These are phyloP conservation scores for Cryptosporidium xiaoi DNA, from an alignment of 169 alveolate species.

Conservation along the genomic window DNA sequence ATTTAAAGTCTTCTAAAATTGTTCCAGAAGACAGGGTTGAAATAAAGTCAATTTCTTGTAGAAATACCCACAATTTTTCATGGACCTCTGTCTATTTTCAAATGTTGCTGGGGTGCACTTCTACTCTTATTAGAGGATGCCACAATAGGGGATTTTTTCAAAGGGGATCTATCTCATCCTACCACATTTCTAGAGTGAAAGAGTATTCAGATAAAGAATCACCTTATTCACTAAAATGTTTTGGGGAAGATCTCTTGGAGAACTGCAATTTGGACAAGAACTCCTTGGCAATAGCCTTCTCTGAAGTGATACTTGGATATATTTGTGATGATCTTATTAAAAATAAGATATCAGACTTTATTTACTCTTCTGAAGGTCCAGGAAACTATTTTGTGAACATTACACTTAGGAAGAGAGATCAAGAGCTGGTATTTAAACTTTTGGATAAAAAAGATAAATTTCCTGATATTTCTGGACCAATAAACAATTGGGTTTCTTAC, in stretches of 20 bases:
- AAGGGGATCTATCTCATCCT: slow-evolving; percentile 27
- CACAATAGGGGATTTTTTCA: slow-evolving; percentile 32
- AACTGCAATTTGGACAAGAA: neutral
- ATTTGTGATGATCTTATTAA: slow-evolving; percentile 4
- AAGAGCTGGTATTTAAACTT: slow-evolving; percentile 5
- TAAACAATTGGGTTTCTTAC: slow-evolving; percentile 16
- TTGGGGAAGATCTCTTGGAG: neutral
- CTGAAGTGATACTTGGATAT: slow-evolving; percentile 14
- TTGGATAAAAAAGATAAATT: slow-evolving; percentile 6
- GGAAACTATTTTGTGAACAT: slow-evolving; percentile 22
- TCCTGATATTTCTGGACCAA: slow-evolving; percentile 64
- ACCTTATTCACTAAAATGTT: neutral
- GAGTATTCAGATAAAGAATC: slow-evolving; percentile 37
- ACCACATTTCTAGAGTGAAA: slow-evolving; percentile 15
- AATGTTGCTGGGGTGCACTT: slow-evolving; percentile 55
- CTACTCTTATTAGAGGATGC: slow-evolving; percentile 24
- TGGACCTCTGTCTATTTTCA: slow-evolving; percentile 59
- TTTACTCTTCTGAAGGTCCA: neutral
- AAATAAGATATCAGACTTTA: neutral
- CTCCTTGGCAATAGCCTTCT: slow-evolving; percentile 33
- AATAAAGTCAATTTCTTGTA: slow-evolving; percentile 39
- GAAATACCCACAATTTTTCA: slow-evolving; percentile 39
- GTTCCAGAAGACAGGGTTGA: slow-evolving; percentile 41
- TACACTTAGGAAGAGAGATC: slow-evolving; percentile 8
- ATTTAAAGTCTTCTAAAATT: slow-evolving; percentile 15